Conservation (phyloP, 805 yeast genomes). For the Monosporozyma unispora region DNA sequence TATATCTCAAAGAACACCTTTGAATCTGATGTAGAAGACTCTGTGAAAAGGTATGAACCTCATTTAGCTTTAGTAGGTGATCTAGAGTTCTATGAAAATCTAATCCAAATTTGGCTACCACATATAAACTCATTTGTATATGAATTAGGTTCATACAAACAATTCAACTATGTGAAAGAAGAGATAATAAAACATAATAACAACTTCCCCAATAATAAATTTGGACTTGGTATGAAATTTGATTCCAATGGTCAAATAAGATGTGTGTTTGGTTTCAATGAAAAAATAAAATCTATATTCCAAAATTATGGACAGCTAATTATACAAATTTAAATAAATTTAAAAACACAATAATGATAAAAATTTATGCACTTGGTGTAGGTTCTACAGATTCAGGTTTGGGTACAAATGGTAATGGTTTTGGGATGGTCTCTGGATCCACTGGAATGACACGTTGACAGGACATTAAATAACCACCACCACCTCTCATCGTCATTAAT, state of each 20-base stretch:
- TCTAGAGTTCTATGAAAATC: conserved; percentile 54
- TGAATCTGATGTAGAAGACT: conserved; percentile 41
- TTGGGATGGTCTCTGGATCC: conserved; percentile 16
- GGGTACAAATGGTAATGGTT: neutral
- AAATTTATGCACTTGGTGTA: neutral
- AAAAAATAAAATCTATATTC: neutral
- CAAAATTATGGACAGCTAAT: conserved; percentile 7
- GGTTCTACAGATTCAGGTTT: neutral
- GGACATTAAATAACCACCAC: conserved; percentile 79
- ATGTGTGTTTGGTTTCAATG: conserved; percentile 49
- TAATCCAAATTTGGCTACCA: conserved; percentile 39
- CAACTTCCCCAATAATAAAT: conserved; percentile 24
- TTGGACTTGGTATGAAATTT: conserved; percentile 41
- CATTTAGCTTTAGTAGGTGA: conserved; percentile 70
- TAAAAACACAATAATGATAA: neutral
- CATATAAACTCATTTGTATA: conserved; percentile 51
- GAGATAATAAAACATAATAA: conserved; percentile 6
- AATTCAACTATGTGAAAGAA: conserved; percentile 37
- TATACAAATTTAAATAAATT: neutral
- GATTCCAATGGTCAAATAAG: conserved; percentile 49
- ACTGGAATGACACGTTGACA: conserved; percentile 71
- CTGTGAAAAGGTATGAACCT: conserved; percentile 74
- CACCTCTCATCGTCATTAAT: conserved; percentile 83
- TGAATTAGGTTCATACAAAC: conserved; percentile 62
- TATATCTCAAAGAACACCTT: conserved; percentile 41